These are phyloP conservation scores for Paecilomyces sp. DNA, from an alignment of 2,329 filamentous ascomycete species.

Conservation along the genomic window DNA sequence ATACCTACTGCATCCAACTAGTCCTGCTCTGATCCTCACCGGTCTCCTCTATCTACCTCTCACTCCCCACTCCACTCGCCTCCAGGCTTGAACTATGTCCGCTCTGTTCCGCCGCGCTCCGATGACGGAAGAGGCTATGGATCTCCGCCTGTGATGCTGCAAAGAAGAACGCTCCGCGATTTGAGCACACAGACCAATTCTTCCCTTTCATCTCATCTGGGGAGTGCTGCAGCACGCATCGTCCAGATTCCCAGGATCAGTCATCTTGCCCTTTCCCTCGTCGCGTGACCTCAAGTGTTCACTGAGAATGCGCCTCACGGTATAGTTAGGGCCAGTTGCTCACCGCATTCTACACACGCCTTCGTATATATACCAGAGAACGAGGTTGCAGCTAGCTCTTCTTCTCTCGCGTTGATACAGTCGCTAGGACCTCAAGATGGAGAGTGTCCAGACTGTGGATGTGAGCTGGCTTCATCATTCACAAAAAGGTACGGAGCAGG, in stretches of 20 bases:
- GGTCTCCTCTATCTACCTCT: not conserved
- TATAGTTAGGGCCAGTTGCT: not conserved
- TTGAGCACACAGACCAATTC: not conserved
- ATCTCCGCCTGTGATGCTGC: constrained; percentile 6
- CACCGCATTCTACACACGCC: not conserved
- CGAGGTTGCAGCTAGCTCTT: not conserved
- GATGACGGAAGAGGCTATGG: constrained; percentile 10
- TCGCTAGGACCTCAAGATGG: constrained; percentile 50
- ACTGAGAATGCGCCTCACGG: not conserved
- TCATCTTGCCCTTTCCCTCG: not conserved
- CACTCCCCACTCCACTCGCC: not conserved
- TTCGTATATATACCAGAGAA: not conserved
- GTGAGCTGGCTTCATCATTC: constrained; percentile 87
- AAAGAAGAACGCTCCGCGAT: not conserved
- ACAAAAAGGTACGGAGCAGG: constrained; percentile 60
- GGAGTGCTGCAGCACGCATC: not conserved
- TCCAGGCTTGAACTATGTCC: constrained; percentile 10
- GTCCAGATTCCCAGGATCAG: not conserved
- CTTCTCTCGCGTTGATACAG: not conserved
- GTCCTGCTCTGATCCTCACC: not conserved
- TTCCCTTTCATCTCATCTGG: not conserved
- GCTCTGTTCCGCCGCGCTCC: constrained; percentile 9
- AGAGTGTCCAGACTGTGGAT: constrained; percentile 74
- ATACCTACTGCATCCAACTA: not conserved
- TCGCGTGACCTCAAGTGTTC: not conserved